Evolutionary conservation across 192 early-diverging fungal species (phyloP), one percentile per base, ranked within the genome.

Genomic region (Coemansia sp.): DNA sequence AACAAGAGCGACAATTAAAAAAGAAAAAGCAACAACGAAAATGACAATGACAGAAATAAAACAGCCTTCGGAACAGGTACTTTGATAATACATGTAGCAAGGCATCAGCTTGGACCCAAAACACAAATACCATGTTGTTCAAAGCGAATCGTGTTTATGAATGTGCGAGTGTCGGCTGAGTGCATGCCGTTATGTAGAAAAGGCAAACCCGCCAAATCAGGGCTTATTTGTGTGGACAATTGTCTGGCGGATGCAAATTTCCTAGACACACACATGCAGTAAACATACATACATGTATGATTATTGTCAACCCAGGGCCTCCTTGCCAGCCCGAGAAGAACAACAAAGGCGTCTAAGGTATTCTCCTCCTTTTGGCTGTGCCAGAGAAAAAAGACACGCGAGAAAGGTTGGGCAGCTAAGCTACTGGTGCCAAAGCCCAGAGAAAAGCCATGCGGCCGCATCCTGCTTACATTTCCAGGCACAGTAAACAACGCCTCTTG

Each of bases 271-370:
- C 54, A 26, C 54, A 36, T 26, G 13, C 21, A 56, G 26, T 26
- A 56, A 21, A 56, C 54, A 56, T n/a, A 56, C 54, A 56, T 56
- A n/a, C n/a, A 26, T 18, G 54, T 56, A 22, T 21, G 18, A 8
- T 21, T 56, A 26, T 56, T 56, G 54, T 56, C 54, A 21, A 56
- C 54, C 13, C 10, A 13, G n/a, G 46, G 46, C 6, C 46, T 16
- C n/a, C n/a, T 5, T 16, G 12, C 46, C 46, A 16, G 46, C 46
- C n/a, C 15, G n/a, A 48, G n/a, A 48, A 48, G 12, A 13, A n/a
- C 46, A 48, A 48, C n/a, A 16, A 48, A 48, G 46, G 46, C 15
- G 46, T n/a, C 46, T 3, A 16, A 48, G n/a, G n/a, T n/a, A 15
- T n/a, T 16, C n/a, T 4, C 42, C 41, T 4, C 42, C 42, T n/a